Evolutionary conservation across 176 grass and related monocot species (phyloP).

Genomic region (Oryza rufipogon): DNA sequence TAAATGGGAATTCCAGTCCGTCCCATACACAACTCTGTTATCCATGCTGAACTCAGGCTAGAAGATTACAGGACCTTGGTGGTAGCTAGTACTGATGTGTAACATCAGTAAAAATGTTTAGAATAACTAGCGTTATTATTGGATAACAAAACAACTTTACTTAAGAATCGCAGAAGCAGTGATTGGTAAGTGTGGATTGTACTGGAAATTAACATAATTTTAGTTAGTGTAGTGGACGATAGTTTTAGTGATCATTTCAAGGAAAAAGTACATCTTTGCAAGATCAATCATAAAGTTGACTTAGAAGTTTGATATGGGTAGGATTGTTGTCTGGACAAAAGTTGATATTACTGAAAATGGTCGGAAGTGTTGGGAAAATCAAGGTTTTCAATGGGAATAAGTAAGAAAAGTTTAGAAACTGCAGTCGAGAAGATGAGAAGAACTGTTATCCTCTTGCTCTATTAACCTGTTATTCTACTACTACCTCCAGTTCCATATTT

Average conservation of each 20-base stretch:
- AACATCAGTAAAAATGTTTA: not conserved
- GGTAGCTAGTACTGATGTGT: not conserved
- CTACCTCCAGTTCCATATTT: no score
- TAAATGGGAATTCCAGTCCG: not conserved
- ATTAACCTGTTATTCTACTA: conserved; percentile 22
- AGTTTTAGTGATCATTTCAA: not conserved
- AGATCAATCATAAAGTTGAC: not conserved
- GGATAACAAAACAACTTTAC: not conserved
- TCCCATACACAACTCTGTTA: not conserved
- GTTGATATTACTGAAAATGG: conserved; percentile 1
- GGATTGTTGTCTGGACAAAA: not conserved
- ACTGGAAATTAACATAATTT: not conserved
- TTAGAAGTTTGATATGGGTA: not conserved
- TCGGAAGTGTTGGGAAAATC: not conserved
- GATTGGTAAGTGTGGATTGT: not conserved
- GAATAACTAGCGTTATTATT: conserved; percentile 1
- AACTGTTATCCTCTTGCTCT: not conserved
- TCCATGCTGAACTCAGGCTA: not conserved
- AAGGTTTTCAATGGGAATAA: not conserved
- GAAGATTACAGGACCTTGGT: not conserved
- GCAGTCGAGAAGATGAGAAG: not conserved
- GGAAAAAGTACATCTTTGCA: not conserved
- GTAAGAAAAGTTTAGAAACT: conserved; percentile 16
- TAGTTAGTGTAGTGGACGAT: not conserved
- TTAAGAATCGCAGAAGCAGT: not conserved